Base-by-base conservation (phyloP, 2,329 filamentous ascomycete species). In the Fusarium concolor region DNA sequence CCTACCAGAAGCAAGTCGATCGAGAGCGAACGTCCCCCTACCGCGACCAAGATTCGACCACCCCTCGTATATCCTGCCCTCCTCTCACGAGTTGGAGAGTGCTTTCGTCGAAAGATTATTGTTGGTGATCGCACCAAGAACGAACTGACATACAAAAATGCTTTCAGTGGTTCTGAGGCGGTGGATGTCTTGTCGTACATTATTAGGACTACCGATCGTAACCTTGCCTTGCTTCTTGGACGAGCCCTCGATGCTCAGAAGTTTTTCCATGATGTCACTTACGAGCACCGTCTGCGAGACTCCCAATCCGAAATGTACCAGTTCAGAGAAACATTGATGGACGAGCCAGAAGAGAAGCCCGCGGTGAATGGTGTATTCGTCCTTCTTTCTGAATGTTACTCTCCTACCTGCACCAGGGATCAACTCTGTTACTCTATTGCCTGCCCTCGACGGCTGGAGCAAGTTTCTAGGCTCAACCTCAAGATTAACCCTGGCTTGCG, bases 211-310 rank as follows among this genome's bases (percentile, higher is more conserved):
- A 97, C 93, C 1, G 96, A 99, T 79, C 89, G 96, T 61, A 99
- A 99, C 77, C 84, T 99, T 63, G 96, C 96, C 12, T 84, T 99
- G 47, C 87, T 99, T 11, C 84, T 99, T 17, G 96, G 96, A 65
- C 89, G 96, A 76, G 94, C 96, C 41, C 83, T 99, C 63, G 96
- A 99, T 80, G 96, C 96, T 24, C 96, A 99, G 77, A 98, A 98
- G 78, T 97, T 97, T 82, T 99, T 99, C 78, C 96, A 99, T 82
- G 96, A 99, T 84, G 96, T 98, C 50, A 97, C 95, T 1, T 99
- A 99, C 79, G 95, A 97, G 74, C 96, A 99, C 79, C 89, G 96
- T 46, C 83, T 99, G 74, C 92, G 96, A 79, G 96, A 99, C 79
- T 96, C 95, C n/a, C 88, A 90, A 39, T 91, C 90, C 51, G 96